These are phyloP conservation scores for Aureobasidium sp. DNA, from an alignment of 2,329 filamentous ascomycete species.

Conservation along the genomic window DNA sequence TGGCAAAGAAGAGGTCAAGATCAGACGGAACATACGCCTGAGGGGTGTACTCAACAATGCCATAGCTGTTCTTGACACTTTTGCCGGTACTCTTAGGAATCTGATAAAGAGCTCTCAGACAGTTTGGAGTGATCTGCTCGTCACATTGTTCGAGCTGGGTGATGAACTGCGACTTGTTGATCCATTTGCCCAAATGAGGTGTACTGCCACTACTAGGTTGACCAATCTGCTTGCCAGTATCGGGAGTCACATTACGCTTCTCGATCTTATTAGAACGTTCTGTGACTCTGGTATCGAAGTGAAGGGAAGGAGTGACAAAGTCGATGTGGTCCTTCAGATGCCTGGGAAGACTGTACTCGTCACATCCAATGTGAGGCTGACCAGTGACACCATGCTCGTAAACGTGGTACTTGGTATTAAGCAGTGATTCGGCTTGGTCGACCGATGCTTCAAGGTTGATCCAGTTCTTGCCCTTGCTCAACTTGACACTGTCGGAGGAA, in stretches of 20 bases:
- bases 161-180: constrained; percentile 22
- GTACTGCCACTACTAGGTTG: constrained; percentile 26
- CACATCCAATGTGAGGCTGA: constrained; percentile 31
- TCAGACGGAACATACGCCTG: constrained; percentile 42
- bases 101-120: constrained; percentile 34
- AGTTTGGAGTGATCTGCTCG: constrained; percentile 50
- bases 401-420: constrained; percentile 48
- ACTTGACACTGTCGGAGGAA: constrained; percentile 38
- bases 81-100: constrained; percentile 31
- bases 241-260: constrained; percentile 21
- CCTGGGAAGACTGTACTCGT: constrained; percentile 32
- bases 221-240: constrained; percentile 21
- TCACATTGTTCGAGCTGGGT: constrained; percentile 40
- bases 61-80: constrained; percentile 43
- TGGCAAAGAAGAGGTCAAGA: constrained; percentile 31
- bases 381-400: constrained; percentile 38
- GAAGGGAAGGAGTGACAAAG: constrained; percentile 34
- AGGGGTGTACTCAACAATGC: constrained; percentile 46
- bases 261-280: constrained; percentile 18
- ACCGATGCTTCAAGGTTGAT: constrained; percentile 49
- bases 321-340: constrained; percentile 28
- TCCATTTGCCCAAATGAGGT: constrained; percentile 25
- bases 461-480: constrained; percentile 48
- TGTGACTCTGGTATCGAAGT: constrained; percentile 33
- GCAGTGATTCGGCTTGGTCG: constrained; percentile 46